Evolutionary conservation across 1,284 basidiomycete species (phyloP).

Genomic region (Inonotus obliquus): DNA sequence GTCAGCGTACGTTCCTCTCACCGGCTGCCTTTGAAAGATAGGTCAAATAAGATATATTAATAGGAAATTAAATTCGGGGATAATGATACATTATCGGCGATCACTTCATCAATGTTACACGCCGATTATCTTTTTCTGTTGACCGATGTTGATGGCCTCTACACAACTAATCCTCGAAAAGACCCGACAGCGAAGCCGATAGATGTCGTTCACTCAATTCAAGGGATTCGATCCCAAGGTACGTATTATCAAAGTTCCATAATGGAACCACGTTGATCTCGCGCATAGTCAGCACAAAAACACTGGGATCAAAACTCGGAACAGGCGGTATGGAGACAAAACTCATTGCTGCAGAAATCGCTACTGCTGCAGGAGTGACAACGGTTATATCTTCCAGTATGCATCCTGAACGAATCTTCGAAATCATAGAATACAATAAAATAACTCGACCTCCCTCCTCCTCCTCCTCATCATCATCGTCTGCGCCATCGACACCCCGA

Average conservation of each 20-base stretch:
- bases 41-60: neutral
- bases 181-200: constrained; percentile 82
- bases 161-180: constrained; percentile 92
- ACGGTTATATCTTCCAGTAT: constrained; percentile 88
- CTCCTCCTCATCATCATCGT: constrained; percentile 19
- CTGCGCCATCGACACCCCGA: constrained; percentile 31
- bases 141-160: constrained; percentile 96
- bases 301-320: constrained; percentile 88
- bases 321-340: constrained; percentile 99
- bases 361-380: constrained; percentile 93
- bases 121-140: constrained; percentile 96
- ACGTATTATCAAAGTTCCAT: constrained; percentile 12
- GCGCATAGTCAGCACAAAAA: constrained; percentile 78
- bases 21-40: neutral
- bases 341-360: constrained; percentile 96
- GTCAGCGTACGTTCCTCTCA: constrained; percentile 68
- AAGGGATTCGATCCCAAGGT: constrained; percentile 81
- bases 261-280: neutral
- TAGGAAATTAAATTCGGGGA: constrained; percentile 99
- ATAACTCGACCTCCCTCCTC: constrained; percentile 16
- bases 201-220: constrained; percentile 79
- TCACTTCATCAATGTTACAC: constrained; percentile 95
- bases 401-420: constrained; percentile 72
- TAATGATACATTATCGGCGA: constrained; percentile 96
- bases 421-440: constrained; percentile 76